Evolutionary conservation across 768 basidiomycete species (phyloP).

Genomic region (Collybia nuda): DNA sequence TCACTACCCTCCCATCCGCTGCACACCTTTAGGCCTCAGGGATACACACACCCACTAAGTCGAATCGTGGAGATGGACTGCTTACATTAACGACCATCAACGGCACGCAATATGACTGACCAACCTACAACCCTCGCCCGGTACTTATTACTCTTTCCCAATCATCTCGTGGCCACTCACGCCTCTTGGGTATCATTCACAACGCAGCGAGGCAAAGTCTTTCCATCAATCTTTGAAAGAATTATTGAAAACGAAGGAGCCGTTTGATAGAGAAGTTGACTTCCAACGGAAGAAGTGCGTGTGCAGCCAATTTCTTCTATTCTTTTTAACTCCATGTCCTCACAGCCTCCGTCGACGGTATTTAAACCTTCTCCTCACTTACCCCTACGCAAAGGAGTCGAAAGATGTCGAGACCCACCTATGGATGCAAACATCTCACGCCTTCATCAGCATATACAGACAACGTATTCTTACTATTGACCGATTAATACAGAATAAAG

Average conservation of each 20-base stretch:
- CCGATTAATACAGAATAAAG: slow-evolving; percentile 43
- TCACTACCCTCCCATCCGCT: slow-evolving; percentile 4
- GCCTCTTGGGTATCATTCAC: slow-evolving; percentile 11
- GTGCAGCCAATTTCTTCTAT: slow-evolving; percentile 7
- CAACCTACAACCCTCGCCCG: slow-evolving; percentile 42
- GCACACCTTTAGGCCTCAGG: background rate
- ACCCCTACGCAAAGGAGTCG: slow-evolving; percentile 71
- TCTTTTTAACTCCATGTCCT: slow-evolving; percentile 8
- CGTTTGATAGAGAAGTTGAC: slow-evolving; percentile 87
- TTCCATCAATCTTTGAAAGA: slow-evolving; percentile 77
- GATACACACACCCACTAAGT: slow-evolving; percentile 5
- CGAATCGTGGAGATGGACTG: slow-evolving; percentile 31
- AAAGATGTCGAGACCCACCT: slow-evolving; percentile 81
- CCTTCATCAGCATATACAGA: slow-evolving; percentile 83
- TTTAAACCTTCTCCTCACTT: slow-evolving; percentile 63
- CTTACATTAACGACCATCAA: slow-evolving; percentile 20
- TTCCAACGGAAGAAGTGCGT: slow-evolving; percentile 84
- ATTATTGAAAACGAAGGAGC: slow-evolving; percentile 67
- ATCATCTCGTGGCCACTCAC: slow-evolving; percentile 9
- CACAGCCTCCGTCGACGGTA: slow-evolving; percentile 69
- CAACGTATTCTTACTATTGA: slow-evolving; percentile 69
- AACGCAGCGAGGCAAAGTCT: slow-evolving; percentile 72
- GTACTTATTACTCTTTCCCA: slow-evolving; percentile 26
- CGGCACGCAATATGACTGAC: slow-evolving; percentile 38
- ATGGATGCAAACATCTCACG: slow-evolving; percentile 93